phyloP scores from a whole-genome alignment of 345 rosid genomes.

The Gossypium turneri region DNA sequence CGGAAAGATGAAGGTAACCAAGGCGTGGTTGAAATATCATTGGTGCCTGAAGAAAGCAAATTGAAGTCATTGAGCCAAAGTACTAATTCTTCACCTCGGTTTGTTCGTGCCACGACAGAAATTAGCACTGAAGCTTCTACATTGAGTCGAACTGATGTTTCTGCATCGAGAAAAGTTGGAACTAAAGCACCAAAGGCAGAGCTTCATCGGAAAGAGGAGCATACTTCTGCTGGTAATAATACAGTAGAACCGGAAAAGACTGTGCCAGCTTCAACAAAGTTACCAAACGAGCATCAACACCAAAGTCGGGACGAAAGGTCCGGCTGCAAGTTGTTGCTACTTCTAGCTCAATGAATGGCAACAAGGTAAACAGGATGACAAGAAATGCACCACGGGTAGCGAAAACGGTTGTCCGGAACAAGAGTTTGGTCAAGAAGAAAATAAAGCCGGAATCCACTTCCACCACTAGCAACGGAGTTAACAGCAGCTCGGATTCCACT shows the following conservation, averaged over 20 bases:
- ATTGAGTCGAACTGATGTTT: conserved; percentile 24
- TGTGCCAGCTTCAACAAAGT: conserved; percentile 32
- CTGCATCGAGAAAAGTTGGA: conserved; percentile 29
- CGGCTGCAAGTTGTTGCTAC: conserved; percentile 32
- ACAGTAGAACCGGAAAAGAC: conserved; percentile 26
- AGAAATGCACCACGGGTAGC: conserved; percentile 51
- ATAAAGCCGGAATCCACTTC: conserved; percentile 38
- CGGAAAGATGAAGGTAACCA: conserved; percentile 40
- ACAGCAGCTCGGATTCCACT: conserved; percentile 28
- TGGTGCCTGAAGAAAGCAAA: conserved; percentile 51
- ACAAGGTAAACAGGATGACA: conserved; percentile 42
- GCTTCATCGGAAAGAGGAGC: conserved; percentile 27
- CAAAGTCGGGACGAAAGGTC: conserved; percentile 37
- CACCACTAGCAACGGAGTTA: conserved; percentile 24
- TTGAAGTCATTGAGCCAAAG: conserved; percentile 29
- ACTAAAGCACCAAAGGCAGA: conserved; percentile 33
- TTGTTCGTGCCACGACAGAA: conserved; percentile 16
- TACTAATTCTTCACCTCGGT: conserved; percentile 40
- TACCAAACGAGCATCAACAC: conserved; percentile 31
- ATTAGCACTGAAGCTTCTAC: conserved; percentile 18
- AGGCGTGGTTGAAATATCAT: conserved; percentile 48
- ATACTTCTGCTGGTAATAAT: conserved; percentile 25
- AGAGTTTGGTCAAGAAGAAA: conserved; percentile 51
- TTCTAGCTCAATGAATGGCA: conserved; percentile 34
- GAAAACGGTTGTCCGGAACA: conserved; percentile 52